Evolutionary conservation across 164 flowering plant genomes (phyloP), one percentile per base, ranked within the genome.

Genomic region (Chloranthus sessilifolius): DNA sequence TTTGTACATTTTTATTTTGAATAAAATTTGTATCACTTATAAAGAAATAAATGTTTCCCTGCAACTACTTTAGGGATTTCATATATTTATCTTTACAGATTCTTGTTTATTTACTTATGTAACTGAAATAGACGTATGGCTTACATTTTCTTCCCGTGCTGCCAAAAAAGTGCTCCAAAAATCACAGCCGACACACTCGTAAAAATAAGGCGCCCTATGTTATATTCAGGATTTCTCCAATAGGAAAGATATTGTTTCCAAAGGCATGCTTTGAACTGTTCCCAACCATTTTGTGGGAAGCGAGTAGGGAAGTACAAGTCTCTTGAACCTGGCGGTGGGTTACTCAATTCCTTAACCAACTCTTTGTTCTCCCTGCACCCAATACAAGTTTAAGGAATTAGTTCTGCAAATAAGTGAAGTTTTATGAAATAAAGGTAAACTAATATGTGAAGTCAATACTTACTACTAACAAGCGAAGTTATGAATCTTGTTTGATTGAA

Each of bases 191-290:
- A 45, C 0, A 36, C 33, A 16, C 36, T 44, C 37, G 60, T 55
- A 51, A 66, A 68, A 16, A 53, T 28, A 3, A 68, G 27, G 3
- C 74, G 68, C n/a, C 39, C 45, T 17, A 66, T 37, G 44, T 68
- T 75, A 64, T 75, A 75, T 14, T 49, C 48, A 19, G 74, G 74
- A 56, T 70, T 71, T 53, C 76, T 66, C 79, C 79, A 68, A 53
- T 74, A 76, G 6, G 75, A 67, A 37, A 65, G 39, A 30, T 52
- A 25, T 49, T 68, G 78, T 58, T 79, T 79, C 84, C 84, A 79
- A 0, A 75, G 52, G 59, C 81, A 79, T 43, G 74, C 59, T 50
- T 48, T 66, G 52, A 71, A 67, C 67, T 79, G 81, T 20, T 37
- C 62, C 71, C 68, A 71, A 37, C 58, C 22, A 43, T 60, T 69